Evolutionary conservation across 2,329 filamentous ascomycete species (phyloP), one percentile per base, ranked within the genome.

Genomic region (Emericellopsis atlantica): DNA sequence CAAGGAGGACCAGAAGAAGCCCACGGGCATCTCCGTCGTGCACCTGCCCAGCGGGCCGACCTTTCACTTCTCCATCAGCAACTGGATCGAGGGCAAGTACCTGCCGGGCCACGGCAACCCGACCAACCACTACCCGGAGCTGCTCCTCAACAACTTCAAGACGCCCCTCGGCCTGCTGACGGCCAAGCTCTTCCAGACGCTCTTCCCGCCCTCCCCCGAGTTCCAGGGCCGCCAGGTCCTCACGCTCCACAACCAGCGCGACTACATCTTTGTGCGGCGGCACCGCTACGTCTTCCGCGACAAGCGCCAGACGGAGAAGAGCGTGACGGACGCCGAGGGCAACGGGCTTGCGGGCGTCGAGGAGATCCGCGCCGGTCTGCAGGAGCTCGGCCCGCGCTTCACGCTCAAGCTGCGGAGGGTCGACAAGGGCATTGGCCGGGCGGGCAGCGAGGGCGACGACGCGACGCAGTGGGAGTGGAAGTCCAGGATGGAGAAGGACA

Each of bases 381-480:
- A 96, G 61, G 92, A 96, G 62, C 51, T 95, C 21, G 90, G 90
- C 0, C 89, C 87, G 7, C 70, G 52, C 72, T 92, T 66, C 39
- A 69, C 65, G 2, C 62, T 96, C 48, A 96, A 96, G 68, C 64
- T 98, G 53, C 77, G 89, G 50, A 78, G 92, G 53, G 81, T 96
- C 35, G 90, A 96, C 58, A 89, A 88, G 62, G 90, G 89, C 0
- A 84, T 98, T 48, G 77, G 77, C 12, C 64, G 74, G 42, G 77
- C 78, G 7, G 78, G 78, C 15, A 80, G 76, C 51, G 71, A 79
- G 45, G 75, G 85, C 69, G 68, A 78, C 60, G 67, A 81, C 60
- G 86, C 87, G 32, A 76, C 87, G 50, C 85, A 94, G 56, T 96
- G 92, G 90, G 78, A 95, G 58, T 98, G 92, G 92, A 93, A 94